Base-by-base conservation (phyloP, 192 early-diverging fungal species). In the Coemansia pectinata region DNA sequence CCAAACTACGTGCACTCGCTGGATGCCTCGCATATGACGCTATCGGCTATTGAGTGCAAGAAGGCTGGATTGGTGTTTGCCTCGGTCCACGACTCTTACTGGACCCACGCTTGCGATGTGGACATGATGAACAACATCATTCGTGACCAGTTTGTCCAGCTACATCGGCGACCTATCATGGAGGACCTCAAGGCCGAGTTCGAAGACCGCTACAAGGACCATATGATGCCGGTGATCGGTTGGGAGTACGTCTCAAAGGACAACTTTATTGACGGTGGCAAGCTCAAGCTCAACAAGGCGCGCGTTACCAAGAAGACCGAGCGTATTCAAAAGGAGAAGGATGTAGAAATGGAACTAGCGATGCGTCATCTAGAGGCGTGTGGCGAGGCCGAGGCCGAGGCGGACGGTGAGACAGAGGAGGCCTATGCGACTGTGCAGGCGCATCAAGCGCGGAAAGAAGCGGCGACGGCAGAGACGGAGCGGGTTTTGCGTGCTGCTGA, bases 1-100 rank as follows among this genome's bases (percentile, higher is more conserved):
- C 97, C 97, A 29, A 99, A 99, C 86, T 99, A 94, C 85, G 94
- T 99, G 74, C 97, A 99, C 80, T 96, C 95, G 4, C 85, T 99
- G 27, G 97, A 99, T 78, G 97, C 97, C 1, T 90, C 95, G 23
- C 97, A 99, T 72, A 99, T 99, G 97, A 86, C 96, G 67, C 87
- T 97, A 78, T 94, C 95, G 17, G 95, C 97, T 29, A 85, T 95
- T 31, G 88, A 87, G 64, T 97, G 95, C 85, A 87, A 93, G 48
- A 74, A 84, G 40, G 87, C 85, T 19, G 90, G 89, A 4, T 74
- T 99, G 65, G 85, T 90, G 10, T 99, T 97, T 87, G 94, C 97
- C 0, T 90, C 95, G 5, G 97, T 99, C 17, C 97, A 99, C 80
- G 97, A 99, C 79, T 95, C 93, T 63, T 99, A 95, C 79, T 99